phyloP scores from a whole-genome alignment of 2,329 filamentous ascomycete species.

The Xylaria multiplex region DNA sequence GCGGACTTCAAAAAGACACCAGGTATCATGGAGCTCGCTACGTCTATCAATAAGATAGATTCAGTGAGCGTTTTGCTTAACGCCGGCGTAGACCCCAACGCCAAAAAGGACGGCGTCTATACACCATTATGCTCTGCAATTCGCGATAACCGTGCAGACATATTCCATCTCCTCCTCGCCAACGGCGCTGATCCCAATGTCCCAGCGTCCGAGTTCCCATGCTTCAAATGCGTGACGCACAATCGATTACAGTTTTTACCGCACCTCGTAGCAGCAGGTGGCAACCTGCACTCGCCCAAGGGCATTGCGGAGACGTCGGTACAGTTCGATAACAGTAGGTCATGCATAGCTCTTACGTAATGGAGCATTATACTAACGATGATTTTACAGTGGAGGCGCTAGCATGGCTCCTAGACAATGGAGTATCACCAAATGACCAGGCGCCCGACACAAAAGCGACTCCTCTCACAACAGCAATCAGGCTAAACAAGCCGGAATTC shows the following conservation, averaged over 20 bases:
- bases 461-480: slow-evolving; percentile 72
- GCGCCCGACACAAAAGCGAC: slow-evolving; percentile 65
- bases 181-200: slow-evolving; percentile 72
- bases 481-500: slow-evolving; percentile 66
- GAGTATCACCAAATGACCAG: slow-evolving; percentile 69
- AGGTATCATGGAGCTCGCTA: slow-evolving; percentile 72
- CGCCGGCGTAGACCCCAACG: slow-evolving; percentile 67
- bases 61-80: slow-evolving; percentile 67
- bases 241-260: slow-evolving; percentile 70
- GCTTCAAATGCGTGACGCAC: slow-evolving; percentile 75
- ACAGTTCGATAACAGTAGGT: slow-evolving; percentile 63
- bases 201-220: slow-evolving; percentile 70
- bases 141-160: slow-evolving; percentile 70
- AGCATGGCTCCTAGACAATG: slow-evolving; percentile 68
- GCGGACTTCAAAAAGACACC: slow-evolving; percentile 70
- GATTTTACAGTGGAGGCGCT: slow-evolving; percentile 59
- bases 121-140: slow-evolving; percentile 75
- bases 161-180: slow-evolving; percentile 67
- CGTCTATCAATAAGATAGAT: slow-evolving; percentile 71
- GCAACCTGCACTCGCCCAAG: slow-evolving; percentile 66
- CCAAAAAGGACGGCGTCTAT: slow-evolving; percentile 72
- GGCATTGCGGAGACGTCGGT: slow-evolving; percentile 75
- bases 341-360: background rate
- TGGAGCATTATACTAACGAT: slow-evolving; percentile 9
- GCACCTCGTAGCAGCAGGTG: slow-evolving; percentile 68